Evolutionary conservation across 108 stramenopile species (phyloP).

Genomic region (Cyclotella cryptica): DNA sequence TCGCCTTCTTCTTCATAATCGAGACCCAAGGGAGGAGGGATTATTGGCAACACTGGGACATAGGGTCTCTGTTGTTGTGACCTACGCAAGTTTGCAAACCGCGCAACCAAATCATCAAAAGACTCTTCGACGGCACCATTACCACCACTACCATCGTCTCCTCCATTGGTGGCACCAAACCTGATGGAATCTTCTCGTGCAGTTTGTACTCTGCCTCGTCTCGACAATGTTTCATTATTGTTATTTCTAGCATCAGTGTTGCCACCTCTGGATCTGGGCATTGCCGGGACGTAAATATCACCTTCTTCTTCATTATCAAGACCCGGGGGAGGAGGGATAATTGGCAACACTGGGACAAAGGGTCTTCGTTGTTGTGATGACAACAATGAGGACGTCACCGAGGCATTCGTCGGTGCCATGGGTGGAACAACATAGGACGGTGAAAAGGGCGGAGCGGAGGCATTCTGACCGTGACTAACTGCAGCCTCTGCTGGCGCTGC

Average conservation of each 20-base stretch:
- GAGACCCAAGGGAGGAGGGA: not conserved
- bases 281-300: conserved; percentile 69
- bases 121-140: conserved; percentile 28
- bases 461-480: not conserved
- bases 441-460: conserved; percentile 14
- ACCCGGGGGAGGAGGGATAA: not conserved
- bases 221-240: conserved; percentile 3
- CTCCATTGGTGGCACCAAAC: conserved; percentile 18
- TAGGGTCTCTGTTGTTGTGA: conserved; percentile 11
- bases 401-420: not conserved
- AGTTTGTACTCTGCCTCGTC: conserved; percentile 18
- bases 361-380: conserved; percentile 3
- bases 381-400: no score
- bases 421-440: conserved; percentile 5
- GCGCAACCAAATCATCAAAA: conserved; percentile 76
- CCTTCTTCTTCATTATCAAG: conserved; percentile 55
- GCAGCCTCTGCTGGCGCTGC: not conserved
- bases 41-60: conserved; percentile 14
- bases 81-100: conserved; percentile 69
- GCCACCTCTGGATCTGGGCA: not conserved
- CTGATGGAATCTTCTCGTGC: conserved; percentile 12
- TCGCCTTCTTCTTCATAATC: conserved; percentile 63
- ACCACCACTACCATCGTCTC: conserved; percentile 27
- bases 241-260: conserved; percentile 11
- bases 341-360: conserved; percentile 18